Evolutionary conservation across 805 yeast species (phyloP).

Genomic region (Pichia cabralensis): DNA sequence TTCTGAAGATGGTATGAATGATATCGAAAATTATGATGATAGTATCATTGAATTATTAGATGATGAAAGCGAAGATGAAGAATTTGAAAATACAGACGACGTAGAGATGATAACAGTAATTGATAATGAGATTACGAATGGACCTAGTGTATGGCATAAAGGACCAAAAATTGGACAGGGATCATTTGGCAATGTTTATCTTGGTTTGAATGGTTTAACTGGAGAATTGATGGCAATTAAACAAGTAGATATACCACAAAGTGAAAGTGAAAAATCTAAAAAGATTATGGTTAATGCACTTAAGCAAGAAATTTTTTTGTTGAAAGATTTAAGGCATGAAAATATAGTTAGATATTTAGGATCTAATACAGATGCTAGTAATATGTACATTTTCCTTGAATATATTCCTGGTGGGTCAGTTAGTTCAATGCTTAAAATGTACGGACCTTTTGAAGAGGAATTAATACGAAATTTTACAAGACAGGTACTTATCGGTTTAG

Average conservation of each 20-base stretch:
- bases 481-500: slow-evolving; percentile 46
- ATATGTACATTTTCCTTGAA: slow-evolving; percentile 62
- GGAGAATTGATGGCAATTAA: slow-evolving; percentile 98
- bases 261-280: slow-evolving; percentile 24
- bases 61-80: slow-evolving; percentile 31
- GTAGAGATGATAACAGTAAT: slow-evolving; percentile 27
- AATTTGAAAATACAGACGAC: slow-evolving; percentile 21
- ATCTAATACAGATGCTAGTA: slow-evolving; percentile 62
- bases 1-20: slow-evolving; percentile 1
- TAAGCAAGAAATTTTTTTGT: slow-evolving; percentile 68
- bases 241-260: slow-evolving; percentile 63
- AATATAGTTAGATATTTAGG: slow-evolving; percentile 91
- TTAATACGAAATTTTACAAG: slow-evolving; percentile 42
- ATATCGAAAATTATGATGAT: slow-evolving; percentile 21
- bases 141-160: slow-evolving; percentile 80
- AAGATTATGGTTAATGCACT: slow-evolving; percentile 62
- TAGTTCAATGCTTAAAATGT: slow-evolving; percentile 43
- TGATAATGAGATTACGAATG: slow-evolving; percentile 32
- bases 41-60: slow-evolving; percentile 39
- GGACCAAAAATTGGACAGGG: slow-evolving; percentile 95
- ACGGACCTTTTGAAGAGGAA: slow-evolving; percentile 56
- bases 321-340: slow-evolving; percentile 76
- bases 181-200: slow-evolving; percentile 84
- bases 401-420: slow-evolving; percentile 42
- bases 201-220: slow-evolving; percentile 84